Percentiles rank a stretch among this genome's conserved stretches.
These are phyloP conservation scores for Aspergillus sclerotiicarbonarius DNA, from an alignment of 495 filamentous ascomycete genomes.

Conservation along the genomic window DNA sequence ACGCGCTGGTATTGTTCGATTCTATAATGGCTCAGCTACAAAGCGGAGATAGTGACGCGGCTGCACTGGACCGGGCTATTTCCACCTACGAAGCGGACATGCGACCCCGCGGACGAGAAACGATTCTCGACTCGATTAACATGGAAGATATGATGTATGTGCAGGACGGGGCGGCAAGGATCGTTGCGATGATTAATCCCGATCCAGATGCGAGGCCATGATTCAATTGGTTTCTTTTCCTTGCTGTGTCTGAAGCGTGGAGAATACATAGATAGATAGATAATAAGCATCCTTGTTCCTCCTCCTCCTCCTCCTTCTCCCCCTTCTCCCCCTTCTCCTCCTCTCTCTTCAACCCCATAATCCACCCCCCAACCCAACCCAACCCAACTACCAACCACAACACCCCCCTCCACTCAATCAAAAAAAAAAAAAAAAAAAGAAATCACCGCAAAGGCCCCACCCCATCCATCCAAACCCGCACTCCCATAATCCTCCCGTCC, in stretches of 20 bases:
- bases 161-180: conserved; percentile 6
- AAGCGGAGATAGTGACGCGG: neutral
- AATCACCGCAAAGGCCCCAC: conserved; percentile 8
- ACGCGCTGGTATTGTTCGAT: conserved; percentile 12
- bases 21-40: conserved; percentile 3
- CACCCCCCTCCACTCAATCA: neutral
- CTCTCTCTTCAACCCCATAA: neutral
- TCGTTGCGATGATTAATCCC: conserved; percentile 13
- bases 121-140: conserved; percentile 11
- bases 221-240: neutral
- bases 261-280: too few species aligned
- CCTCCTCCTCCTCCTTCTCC: too few species aligned
- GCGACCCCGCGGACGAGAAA: conserved; percentile 14
- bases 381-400: neutral
- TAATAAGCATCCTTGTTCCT: too few species aligned
- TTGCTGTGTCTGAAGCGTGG: too few species aligned
- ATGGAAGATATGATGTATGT: conserved; percentile 14
- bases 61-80: conserved; percentile 15
- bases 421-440: too few species aligned
- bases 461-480: conserved; percentile 15
- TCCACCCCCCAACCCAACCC: neutral
- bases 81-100: conserved; percentile 19
- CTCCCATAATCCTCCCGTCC: conserved; percentile 10
- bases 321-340: too few species aligned
- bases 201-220: neutral